Base-by-base conservation (phyloP, 2,329 filamentous ascomycete genomes). In the Metarhizium brunneum region DNA sequence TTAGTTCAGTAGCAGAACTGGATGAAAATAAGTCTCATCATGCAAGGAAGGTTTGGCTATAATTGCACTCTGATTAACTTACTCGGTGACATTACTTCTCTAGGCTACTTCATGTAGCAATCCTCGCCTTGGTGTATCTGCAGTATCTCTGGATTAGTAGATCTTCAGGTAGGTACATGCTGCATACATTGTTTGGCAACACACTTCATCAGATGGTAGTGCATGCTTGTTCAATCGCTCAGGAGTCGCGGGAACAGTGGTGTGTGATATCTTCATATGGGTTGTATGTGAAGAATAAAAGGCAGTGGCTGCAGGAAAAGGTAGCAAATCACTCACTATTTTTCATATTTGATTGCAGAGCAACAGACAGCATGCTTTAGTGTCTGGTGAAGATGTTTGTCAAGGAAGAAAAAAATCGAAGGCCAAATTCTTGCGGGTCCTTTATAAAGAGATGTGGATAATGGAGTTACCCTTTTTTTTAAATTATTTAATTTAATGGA, bases 1-100 rank as follows among this genome's bases (percentile, higher is more conserved):
- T 63, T 69, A 66, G 64, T 82, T 87, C 84, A 87, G 84, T 80
- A 87, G 84, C 84, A 87, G 84, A 87, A 87, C 84, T 87, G 84
- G 79, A 79, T 76, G 70, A 76, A 75, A 73, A 71, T 61, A 64
- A 73, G 75, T 83, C 74, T 87, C 84, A 87, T 87, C 84, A 86
- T 76, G 51, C 58, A 52, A 56, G 60, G 57, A 52, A 57, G 56
- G 60, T 58, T 35, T 35, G 32, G 32, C 5, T 8, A 11, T 35
- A 11, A 35, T 11, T 8, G 32, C 32, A 35, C 32, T 35, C 32
- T 25, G 3, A 35, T 35, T 35, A 8, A 35, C 32, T 35, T 35
- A 35, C 32, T 11, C 10, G 32, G 32, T 35, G 10, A 35, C 32
- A 35, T 35, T 8, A 10, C 32, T 7, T 35, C 10, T 35, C 32